Conservation (phyloP, 2,329 filamentous ascomycete genomes). For the Pseudogymnoascus sp. region DNA sequence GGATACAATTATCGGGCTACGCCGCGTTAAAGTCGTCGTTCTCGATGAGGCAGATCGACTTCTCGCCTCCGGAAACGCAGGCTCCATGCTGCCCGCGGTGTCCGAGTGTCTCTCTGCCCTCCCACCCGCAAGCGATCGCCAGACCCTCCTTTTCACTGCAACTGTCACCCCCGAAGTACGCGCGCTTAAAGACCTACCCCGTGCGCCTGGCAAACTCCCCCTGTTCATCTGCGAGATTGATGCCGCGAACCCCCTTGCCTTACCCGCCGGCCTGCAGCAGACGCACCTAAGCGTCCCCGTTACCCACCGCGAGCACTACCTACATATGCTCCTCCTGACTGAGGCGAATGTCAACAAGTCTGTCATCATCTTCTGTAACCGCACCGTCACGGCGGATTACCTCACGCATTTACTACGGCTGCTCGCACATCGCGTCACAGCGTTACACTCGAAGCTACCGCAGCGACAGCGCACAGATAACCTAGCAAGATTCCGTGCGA, state of each 20-base stretch:
- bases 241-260: slow-evolving; percentile 58
- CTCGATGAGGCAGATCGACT: slow-evolving; percentile 94
- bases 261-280: slow-evolving; percentile 75
- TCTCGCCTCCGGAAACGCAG: slow-evolving; percentile 62
- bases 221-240: slow-evolving; percentile 88
- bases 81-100: slow-evolving; percentile 91
- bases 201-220: slow-evolving; percentile 60
- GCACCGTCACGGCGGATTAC: slow-evolving; percentile 79
- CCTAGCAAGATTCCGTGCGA: slow-evolving; percentile 82
- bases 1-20: slow-evolving; percentile 78
- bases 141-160: slow-evolving; percentile 92
- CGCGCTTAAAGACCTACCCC: slow-evolving; percentile 71
- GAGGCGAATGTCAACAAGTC: slow-evolving; percentile 67
- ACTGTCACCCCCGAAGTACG: slow-evolving; percentile 90
- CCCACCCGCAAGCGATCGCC: slow-evolving; percentile 69
- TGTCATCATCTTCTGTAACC: slow-evolving; percentile 90
- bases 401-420: slow-evolving; percentile 82
- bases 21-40: slow-evolving; percentile 75
- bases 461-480: slow-evolving; percentile 83
- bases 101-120: slow-evolving; percentile 79
- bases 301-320: slow-evolving; percentile 89
- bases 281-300: slow-evolving; percentile 82
- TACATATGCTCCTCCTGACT: slow-evolving; percentile 81
- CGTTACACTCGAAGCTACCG: slow-evolving; percentile 78
- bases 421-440: slow-evolving; percentile 82